Conservation (phyloP, 1,284 basidiomycete genomes). For the Bjerkandera adusta region DNA sequence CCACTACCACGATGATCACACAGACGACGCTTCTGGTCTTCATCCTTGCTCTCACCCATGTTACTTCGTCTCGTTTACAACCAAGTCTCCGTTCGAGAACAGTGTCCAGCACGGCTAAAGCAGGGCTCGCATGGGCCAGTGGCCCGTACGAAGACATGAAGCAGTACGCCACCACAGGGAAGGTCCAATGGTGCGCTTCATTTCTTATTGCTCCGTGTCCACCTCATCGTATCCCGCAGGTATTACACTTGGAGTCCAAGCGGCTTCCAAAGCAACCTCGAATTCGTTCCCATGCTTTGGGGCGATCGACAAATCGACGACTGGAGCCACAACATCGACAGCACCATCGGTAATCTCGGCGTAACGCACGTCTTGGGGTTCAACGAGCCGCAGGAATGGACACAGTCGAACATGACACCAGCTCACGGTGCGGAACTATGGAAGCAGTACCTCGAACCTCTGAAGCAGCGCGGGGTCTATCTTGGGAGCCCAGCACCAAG, state of each 20-base stretch:
- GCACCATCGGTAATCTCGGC: constrained; percentile 24
- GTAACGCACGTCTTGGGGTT: constrained; percentile 32
- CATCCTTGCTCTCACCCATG: too few species aligned
- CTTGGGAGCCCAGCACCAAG: constrained; percentile 43
- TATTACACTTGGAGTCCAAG: constrained; percentile 34
- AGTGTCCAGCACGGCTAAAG: constrained; percentile 24
- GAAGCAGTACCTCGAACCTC: constrained; percentile 34
- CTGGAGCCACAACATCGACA: constrained; percentile 30
- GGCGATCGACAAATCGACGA: constrained; percentile 27
- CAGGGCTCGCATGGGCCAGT: constrained; percentile 35
- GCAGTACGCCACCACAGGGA: constrained; percentile 30
- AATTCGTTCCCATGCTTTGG: constrained; percentile 40
- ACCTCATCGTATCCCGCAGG: constrained; percentile 18
- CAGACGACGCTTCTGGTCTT: too few species aligned
- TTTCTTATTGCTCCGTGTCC: neutral
- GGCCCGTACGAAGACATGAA: constrained; percentile 23
- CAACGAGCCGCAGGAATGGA: constrained; percentile 35
- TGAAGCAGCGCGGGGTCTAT: constrained; percentile 32
- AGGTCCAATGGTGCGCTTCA: constrained; percentile 30
- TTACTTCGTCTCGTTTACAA: too few species aligned
- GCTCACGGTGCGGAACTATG: constrained; percentile 31
- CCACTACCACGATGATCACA: too few species aligned
- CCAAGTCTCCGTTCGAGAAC: too few species aligned
- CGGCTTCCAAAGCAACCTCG: constrained; percentile 25
- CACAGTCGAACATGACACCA: constrained; percentile 34